phyloP scores from a whole-genome alignment of 441 rosid genomes.

The Hypseocharis bilobata region DNA sequence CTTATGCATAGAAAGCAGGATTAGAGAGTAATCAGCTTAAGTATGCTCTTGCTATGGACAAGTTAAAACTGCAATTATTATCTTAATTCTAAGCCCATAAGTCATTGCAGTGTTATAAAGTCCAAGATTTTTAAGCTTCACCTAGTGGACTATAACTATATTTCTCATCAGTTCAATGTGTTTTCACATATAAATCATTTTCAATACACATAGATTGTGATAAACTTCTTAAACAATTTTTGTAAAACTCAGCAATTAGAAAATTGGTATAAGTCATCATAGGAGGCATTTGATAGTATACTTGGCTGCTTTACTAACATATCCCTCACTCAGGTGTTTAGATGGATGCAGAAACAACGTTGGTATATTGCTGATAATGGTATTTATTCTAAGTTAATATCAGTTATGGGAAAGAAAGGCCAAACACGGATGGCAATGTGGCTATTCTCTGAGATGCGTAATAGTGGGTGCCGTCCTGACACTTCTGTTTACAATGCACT shows the following conservation, averaged over 20 bases:
- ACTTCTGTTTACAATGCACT: constrained; percentile 78
- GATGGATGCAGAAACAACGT: constrained; percentile 89
- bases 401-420: constrained; percentile 80
- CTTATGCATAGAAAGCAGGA: background rate
- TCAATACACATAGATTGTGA: background rate
- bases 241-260: too few relatives aligned
- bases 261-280: too few relatives aligned
- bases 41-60: background rate
- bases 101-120: too few relatives aligned
- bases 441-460: constrained; percentile 90
- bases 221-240: too few relatives aligned
- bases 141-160: background rate
- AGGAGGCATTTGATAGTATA: background rate
- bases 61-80: background rate
- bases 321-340: constrained; percentile 51
- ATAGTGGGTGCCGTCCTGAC: constrained; percentile 84
- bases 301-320: background rate
- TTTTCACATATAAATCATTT: background rate
- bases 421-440: constrained; percentile 90
- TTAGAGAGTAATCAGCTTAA: background rate
- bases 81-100: too few relatives aligned
- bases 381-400: constrained; percentile 66
- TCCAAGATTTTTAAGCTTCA: too few relatives aligned
- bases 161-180: background rate
- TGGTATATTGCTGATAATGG: constrained; percentile 88